phyloP scores from a whole-genome alignment of 2,329 filamentous ascomycete species.

The Trichoderma sp. region DNA sequence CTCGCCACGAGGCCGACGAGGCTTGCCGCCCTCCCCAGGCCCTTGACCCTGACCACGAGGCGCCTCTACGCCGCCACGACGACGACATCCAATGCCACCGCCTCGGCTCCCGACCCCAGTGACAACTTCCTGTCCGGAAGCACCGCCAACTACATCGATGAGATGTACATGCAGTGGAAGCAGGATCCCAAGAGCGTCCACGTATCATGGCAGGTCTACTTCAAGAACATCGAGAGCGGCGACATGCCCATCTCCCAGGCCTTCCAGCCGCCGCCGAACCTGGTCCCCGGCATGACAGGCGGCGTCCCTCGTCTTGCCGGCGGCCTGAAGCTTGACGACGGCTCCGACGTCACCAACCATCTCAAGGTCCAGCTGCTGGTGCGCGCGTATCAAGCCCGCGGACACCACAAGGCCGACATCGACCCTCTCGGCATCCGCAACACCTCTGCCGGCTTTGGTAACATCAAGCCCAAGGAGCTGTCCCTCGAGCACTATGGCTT shows the following conservation, averaged over 20 bases:
- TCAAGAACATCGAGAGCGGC: conserved; percentile 98
- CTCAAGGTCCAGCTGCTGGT: conserved; percentile 97
- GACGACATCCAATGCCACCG: conserved; percentile 45
- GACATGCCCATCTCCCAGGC: conserved; percentile 97
- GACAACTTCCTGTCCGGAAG: conserved; percentile 97
- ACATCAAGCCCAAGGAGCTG: conserved; percentile 87
- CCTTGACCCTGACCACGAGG: conserved; percentile 53
- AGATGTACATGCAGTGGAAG: conserved; percentile 99
- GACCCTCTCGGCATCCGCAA: conserved; percentile 93
- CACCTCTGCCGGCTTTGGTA: conserved; percentile 73
- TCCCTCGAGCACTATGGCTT: conserved; percentile 94
- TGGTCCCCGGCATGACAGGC: conserved; percentile 80
- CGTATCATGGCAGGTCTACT: conserved; percentile 98
- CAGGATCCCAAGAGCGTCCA: conserved; percentile 90
- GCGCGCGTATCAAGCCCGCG: conserved; percentile 95
- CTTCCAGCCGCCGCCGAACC: conserved; percentile 91
- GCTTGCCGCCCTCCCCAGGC: conserved; percentile 51
- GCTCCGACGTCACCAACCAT: conserved; percentile 89
- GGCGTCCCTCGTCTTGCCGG: conserved; percentile 74
- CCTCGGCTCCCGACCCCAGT: conserved; percentile 71
- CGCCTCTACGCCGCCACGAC: conserved; percentile 52
- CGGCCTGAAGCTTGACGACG: conserved; percentile 66
- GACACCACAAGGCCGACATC: conserved; percentile 97
- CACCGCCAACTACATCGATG: conserved; percentile 98
- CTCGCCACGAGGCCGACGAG: conserved; percentile 33